phyloP scores from a whole-genome alignment of 768 basidiomycete genomes.

The Scleroderma citrinum region DNA sequence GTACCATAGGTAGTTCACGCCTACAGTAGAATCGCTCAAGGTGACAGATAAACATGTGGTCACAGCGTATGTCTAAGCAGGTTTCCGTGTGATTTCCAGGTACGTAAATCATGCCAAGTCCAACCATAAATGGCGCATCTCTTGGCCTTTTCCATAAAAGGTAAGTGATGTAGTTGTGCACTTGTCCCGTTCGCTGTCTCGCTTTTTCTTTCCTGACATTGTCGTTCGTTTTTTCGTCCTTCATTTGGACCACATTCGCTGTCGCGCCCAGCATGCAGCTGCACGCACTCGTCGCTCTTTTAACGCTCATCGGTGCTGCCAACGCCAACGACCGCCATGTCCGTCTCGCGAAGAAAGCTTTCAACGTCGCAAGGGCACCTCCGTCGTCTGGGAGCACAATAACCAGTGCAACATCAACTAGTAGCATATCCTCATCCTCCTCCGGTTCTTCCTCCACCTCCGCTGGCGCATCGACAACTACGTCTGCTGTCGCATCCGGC shows the following conservation, averaged over 20 bases:
- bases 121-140: no score
- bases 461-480: background rate
- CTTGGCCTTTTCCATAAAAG: slow-evolving; percentile 1
- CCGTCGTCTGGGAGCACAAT: background rate
- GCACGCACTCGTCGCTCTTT: slow-evolving; percentile 39
- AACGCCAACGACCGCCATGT: slow-evolving; percentile 36
- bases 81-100: no score
- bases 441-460: slow-evolving; percentile 1
- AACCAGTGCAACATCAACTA: slow-evolving; percentile 4
- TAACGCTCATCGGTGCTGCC: slow-evolving; percentile 33
- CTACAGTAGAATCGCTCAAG: no score
- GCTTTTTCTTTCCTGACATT: background rate
- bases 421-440: slow-evolving; percentile 5
- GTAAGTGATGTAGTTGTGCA: background rate
- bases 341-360: slow-evolving; percentile 36
- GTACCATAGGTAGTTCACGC: no score
- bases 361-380: slow-evolving; percentile 2
- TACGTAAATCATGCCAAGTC: no score
- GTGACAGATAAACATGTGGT: no score
- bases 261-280: slow-evolving; percentile 36
- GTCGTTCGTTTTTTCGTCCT: slow-evolving; percentile 8
- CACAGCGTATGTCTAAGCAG: no score
- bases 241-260: slow-evolving; percentile 3
- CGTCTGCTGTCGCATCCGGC: slow-evolving; percentile 11
- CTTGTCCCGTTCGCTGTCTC: background rate